Evolutionary conservation across 2,329 filamentous ascomycete species (phyloP), one percentile per base, ranked within the genome.

Genomic region (Calonectria hawksworthii): DNA sequence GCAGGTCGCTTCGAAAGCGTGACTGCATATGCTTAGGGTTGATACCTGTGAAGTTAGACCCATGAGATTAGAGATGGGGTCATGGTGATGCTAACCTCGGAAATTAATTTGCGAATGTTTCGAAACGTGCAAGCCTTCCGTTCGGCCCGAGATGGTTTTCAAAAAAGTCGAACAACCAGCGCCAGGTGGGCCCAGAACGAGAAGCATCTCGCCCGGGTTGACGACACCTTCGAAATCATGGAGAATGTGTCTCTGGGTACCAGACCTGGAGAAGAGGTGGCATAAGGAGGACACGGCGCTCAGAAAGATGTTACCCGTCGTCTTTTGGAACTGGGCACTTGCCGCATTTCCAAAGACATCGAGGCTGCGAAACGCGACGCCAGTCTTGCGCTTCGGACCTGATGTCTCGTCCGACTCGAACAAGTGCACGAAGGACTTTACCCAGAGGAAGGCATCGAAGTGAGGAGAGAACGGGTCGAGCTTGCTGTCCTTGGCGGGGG

Each of bases 161-260:
- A 92, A 83, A 1, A 92, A 82, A 0, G 90, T 92, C 23, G 88
- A 89, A 77, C 90, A 91, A 18, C 91, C 91, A 47, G 82, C 83
- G 0, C 86, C 86, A 9, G 91, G 91, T 36, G 90, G 88, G 11
- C 92, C 92, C 8, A 93, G 76, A 0, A 83, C 82, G 1, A 83
- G 74, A 0, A 83, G 26, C 66, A 83, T 38, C 54, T 83, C 81
- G 0, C 82, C 82, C 3, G 82, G 65, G 0, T 83, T 79, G 5
- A 83, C 38, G 2, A 83, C 59, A 18, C 82, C 82, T 32, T 83
- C 81, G 9, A 83, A 83, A 4, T 79, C 64, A 0, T 74, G 75
- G 4, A 83, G 59, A 13, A 83, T 83, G 14, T 81, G 38, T 9
- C 67, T 54, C 21, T 47, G 21, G 11, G n/a, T 7, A 21, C 18